Base-by-base conservation (phyloP, 2,329 filamentous ascomycete genomes). In the Neofusicoccum sp. region DNA sequence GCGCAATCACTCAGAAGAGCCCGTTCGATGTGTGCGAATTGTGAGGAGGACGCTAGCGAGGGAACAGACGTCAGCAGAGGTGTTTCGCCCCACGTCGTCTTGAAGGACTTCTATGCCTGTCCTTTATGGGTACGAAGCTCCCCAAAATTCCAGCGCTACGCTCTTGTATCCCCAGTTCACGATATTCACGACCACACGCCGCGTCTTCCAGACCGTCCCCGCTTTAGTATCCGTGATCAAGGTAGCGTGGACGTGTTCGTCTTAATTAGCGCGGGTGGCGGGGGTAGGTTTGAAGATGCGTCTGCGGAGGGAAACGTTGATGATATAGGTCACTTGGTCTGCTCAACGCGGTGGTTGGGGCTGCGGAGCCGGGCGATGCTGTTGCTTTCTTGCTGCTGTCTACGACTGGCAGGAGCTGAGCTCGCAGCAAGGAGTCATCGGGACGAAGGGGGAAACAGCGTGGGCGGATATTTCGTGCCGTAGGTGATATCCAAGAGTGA, bases 191-290 rank as follows among this genome's bases (percentile, higher is more conserved):
- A 71, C 73, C 20, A 76, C 69, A 11, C 64, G 43, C 8, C 67
- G 63, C 1, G 57, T 63, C 20, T 64, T 54, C 75, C 75, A 77
- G 1, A 69, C 66, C 5, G 51, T 40, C 0, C 61, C 62, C 4
- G 72, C 70, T 53, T 77, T 73, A 0, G 74, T 76, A 62, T 76
- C 72, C 0, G 75, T 77, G 45, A 76, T 73, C 74, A 77, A 76
- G 64, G 76, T 76, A 11, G 53, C 44, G 41, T 57, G 53, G 40
- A 57, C 28, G 28, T 45, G 53, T n/a, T n/a, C n/a, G n/a, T n/a
- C n/a, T n/a, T n/a, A n/a, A n/a, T n/a, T 28, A 9, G 43, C 31
- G 24, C 28, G 3, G 1, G 38, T 14, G 8, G 47, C 44, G 4
- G 63, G 41, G 2, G 34, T 38, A 20, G 57, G 34, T 61, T 76